A percentile compares a stretch with the other conserved stretches of the same genome.
Evolutionary conservation across 2,329 filamentous ascomycete genomes (phyloP).

Genomic region (Xylariales sp.): DNA sequence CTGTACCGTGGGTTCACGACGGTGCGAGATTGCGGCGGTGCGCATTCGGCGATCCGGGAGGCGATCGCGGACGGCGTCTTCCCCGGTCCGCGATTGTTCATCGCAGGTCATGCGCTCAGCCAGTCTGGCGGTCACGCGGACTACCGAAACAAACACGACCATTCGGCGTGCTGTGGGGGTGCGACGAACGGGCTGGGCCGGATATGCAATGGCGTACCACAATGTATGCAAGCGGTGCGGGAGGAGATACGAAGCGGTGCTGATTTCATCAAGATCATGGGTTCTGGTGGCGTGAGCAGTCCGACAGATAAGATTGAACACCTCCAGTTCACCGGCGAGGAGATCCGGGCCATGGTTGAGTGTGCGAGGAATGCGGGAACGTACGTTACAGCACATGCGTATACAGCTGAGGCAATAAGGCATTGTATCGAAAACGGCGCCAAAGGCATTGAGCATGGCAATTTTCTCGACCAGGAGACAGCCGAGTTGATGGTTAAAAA

Average conservation of each 20-base stretch:
- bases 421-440: slow-evolving; percentile 48
- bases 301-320: slow-evolving; percentile 46
- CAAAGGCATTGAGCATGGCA: slow-evolving; percentile 42
- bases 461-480: slow-evolving; percentile 32
- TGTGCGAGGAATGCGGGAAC: slow-evolving; percentile 41
- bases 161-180: slow-evolving; percentile 41
- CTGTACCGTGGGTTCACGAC: slow-evolving; percentile 48
- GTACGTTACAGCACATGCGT: slow-evolving; percentile 50
- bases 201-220: slow-evolving; percentile 44
- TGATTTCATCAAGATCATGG: slow-evolving; percentile 56
- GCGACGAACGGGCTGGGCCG: slow-evolving; percentile 33
- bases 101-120: slow-evolving; percentile 42
- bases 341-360: slow-evolving; percentile 46
- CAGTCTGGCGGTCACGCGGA: slow-evolving; percentile 52
- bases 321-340: slow-evolving; percentile 47
- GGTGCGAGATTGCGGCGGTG: slow-evolving; percentile 49
- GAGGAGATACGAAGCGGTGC: slow-evolving; percentile 46
- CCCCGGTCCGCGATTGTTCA: slow-evolving; percentile 46
- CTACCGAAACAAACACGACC: slow-evolving; percentile 34
- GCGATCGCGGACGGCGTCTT: slow-evolving; percentile 44
- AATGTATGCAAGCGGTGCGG: slow-evolving; percentile 43
- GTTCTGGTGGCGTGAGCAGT: slow-evolving; percentile 45
- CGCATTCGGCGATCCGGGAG: slow-evolving; percentile 41
- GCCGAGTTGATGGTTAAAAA: slow-evolving; percentile 43
- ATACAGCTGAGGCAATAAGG: slow-evolving; percentile 44